Evolutionary conservation across 306 rosid genomes (phyloP).

Genomic region (Mimosa bimucronata): DNA sequence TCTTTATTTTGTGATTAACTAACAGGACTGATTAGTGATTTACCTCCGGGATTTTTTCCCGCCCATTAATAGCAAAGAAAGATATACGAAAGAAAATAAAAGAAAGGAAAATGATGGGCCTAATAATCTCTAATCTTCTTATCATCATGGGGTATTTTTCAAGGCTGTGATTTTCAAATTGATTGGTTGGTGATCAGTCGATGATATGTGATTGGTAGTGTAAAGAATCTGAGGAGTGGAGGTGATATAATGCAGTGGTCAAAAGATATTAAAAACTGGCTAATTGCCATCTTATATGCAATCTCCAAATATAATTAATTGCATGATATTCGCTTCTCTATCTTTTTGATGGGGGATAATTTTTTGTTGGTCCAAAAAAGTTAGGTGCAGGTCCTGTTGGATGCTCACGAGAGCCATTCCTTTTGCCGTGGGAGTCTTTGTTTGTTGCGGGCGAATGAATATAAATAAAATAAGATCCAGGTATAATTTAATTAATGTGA

Average conservation of each 20-base stretch:
- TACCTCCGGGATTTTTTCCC: background rate
- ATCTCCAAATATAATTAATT: conserved; percentile 5
- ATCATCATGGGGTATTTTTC: conserved; percentile 28
- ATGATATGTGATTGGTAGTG: conserved; percentile 35
- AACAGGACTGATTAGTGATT: background rate
- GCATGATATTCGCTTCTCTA: background rate
- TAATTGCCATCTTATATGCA: background rate
- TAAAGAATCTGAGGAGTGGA: conserved; percentile 33
- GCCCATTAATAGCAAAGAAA: background rate
- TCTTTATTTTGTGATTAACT: background rate
- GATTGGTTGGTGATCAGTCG: conserved; percentile 42
- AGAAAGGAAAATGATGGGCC: conserved; percentile 36
- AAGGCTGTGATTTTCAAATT: conserved; percentile 32
- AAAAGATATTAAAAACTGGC: conserved; percentile 1
- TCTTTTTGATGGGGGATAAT: background rate
- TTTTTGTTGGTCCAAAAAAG: conserved; percentile 40
- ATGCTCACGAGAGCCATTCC: background rate
- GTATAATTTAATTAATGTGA: conserved; percentile 3
- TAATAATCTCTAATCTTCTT: conserved; percentile 10
- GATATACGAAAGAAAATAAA: background rate
- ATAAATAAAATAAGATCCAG: background rate
- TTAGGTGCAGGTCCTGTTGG: conserved; percentile 42
- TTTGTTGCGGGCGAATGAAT: conserved; percentile 5
- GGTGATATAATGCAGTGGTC: conserved; percentile 32
- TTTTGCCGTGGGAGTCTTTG: background rate